These are phyloP conservation scores for Apiospora phragmitis DNA, from an alignment of 2,329 filamentous ascomycete species.

Conservation along the genomic window DNA sequence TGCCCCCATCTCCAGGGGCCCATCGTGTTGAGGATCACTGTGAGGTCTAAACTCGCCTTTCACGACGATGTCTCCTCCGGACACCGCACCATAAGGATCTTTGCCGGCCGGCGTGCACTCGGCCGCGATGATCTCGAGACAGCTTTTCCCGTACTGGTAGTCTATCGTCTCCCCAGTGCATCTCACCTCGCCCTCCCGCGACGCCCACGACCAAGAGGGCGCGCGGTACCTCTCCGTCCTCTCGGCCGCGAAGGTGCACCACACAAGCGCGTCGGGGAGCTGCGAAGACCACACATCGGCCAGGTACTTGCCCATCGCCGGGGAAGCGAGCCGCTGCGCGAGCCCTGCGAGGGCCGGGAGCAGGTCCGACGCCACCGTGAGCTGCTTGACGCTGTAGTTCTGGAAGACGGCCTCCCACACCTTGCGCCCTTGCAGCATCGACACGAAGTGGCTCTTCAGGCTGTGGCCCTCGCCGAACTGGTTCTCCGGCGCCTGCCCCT, in stretches of 20 bases:
- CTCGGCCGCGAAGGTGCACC: neutral
- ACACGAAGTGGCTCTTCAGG: too few relatives aligned
- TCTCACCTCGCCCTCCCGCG: neutral
- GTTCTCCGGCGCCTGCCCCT: too few relatives aligned
- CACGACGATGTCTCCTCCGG: neutral
- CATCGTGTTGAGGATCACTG: neutral
- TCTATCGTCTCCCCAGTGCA: neutral
- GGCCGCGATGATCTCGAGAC: neutral
- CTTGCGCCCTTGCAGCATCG: too few relatives aligned
- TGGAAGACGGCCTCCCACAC: too few relatives aligned
- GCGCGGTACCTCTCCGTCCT: neutral
- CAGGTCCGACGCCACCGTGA: neutral
- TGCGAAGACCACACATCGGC: neutral
- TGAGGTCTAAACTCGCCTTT: neutral
- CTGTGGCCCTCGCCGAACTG: too few relatives aligned
- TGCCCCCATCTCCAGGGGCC: neutral
- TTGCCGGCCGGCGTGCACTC: neutral
- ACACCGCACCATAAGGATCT: neutral
- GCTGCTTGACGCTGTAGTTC: neutral
- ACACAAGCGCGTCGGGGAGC: neutral
- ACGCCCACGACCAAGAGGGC: neutral
- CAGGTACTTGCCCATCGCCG: neutral
- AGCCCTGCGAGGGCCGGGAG: neutral
- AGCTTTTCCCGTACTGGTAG: neutral
- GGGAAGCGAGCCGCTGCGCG: neutral